phyloP scores from a whole-genome alignment of 192 early-diverging fungal species.

The Podila clonocystis region DNA sequence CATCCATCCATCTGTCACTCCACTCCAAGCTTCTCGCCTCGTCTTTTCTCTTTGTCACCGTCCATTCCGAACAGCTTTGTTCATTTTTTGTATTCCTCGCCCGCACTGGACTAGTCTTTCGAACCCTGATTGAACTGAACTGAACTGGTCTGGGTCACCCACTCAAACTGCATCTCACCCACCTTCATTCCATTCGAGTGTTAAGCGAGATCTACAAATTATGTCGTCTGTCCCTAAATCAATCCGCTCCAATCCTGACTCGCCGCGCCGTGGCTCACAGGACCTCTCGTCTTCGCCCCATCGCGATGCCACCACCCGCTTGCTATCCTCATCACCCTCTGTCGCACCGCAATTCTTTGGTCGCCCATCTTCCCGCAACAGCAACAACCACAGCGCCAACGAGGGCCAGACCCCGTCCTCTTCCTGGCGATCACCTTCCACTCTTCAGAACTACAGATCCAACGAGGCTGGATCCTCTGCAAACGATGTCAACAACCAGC shows the following conservation, averaged over 20 bases:
- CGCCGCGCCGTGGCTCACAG: slow-evolving; percentile 15
- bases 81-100: background rate
- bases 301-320: slow-evolving; percentile 29
- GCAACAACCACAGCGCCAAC: slow-evolving; percentile 16
- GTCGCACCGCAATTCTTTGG: slow-evolving; percentile 24
- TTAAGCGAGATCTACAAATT: background rate
- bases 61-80: background rate
- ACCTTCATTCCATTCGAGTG: no score
- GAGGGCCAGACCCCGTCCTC: slow-evolving; percentile 28
- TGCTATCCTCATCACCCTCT: slow-evolving; percentile 41
- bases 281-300: slow-evolving; percentile 39
- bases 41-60: background rate
- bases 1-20: background rate
- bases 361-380: slow-evolving; percentile 26
- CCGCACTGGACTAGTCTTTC: background rate
- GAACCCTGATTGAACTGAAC: no score
- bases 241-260: background rate
- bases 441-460: slow-evolving; percentile 42
- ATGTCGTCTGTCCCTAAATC: slow-evolving; percentile 36
- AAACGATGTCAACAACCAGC: background rate
- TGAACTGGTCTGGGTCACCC: no score
- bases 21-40: background rate
- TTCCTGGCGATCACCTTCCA: slow-evolving; percentile 47
- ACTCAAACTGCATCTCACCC: background rate
- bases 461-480: slow-evolving; percentile 7